These are phyloP conservation scores for Lichtheimia hyalospora DNA, from an alignment of 371 early-diverging fungal species.

Conservation along the genomic window DNA sequence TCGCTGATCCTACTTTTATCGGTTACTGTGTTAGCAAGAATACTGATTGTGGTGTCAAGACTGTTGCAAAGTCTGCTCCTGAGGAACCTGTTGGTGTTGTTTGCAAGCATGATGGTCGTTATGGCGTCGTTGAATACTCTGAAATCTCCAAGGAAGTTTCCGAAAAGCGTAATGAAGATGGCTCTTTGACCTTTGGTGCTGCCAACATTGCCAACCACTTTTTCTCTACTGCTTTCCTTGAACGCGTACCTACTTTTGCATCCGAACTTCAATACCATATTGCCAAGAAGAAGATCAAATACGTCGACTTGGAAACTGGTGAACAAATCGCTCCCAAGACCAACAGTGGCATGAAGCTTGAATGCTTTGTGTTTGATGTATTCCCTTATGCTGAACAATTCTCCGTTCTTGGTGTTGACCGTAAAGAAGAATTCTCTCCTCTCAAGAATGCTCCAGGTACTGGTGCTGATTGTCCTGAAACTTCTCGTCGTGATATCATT, in stretches of 20 bases:
- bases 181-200: conserved; percentile 80
- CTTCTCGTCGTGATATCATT: conserved; percentile 86
- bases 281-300: conserved; percentile 96
- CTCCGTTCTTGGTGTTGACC: conserved; percentile 90
- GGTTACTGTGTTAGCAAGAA: conserved; percentile 83
- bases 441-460: conserved; percentile 95
- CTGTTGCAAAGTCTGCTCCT: conserved; percentile 82
- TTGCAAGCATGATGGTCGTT: conserved; percentile 80
- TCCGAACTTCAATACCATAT: conserved; percentile 89
- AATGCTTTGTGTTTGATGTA: conserved; percentile 96
- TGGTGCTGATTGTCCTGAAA: conserved; percentile 90
- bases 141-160: conserved; percentile 84
- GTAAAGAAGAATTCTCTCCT: conserved; percentile 96
- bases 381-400: conserved; percentile 86
- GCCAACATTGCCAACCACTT: conserved; percentile 99
- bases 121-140: conserved; percentile 94
- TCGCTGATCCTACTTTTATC: conserved; percentile 93
- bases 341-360: conserved; percentile 96
- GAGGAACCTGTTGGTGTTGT: conserved; percentile 95
- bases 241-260: conserved; percentile 81
- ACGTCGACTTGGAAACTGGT: conserved; percentile 79
- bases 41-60: conserved; percentile 94
- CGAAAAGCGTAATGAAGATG: conserved; percentile 62
- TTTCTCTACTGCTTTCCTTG: conserved; percentile 90
- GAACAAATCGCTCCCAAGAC: conserved; percentile 70